Percentiles rank a stretch among this genome's conserved stretches.
Conservation (phyloP, 1,284 basidiomycete species). For the Wolfiporia cocos region DNA sequence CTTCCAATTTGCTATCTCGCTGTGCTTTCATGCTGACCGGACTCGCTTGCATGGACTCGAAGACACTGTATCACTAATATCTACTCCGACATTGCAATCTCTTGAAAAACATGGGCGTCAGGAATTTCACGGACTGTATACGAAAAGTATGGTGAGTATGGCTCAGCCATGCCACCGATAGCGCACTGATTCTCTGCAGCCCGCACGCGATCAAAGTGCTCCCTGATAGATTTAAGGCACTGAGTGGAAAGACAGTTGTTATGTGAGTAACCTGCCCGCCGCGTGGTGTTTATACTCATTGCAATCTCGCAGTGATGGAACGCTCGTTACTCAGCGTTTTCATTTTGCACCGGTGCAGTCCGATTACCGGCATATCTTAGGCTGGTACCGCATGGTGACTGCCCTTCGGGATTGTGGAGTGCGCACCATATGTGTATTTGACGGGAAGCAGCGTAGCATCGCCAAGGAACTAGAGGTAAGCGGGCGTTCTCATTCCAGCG, state of each 20-base stretch:
- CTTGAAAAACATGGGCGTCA: slow-evolving; percentile 11
- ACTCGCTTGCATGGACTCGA: too few species aligned
- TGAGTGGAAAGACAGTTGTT: slow-evolving; percentile 8
- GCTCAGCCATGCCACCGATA: not conserved
- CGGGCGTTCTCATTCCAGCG: too few species aligned
- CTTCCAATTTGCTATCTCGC: too few species aligned
- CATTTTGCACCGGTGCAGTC: slow-evolving; percentile 63
- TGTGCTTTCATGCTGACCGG: too few species aligned
- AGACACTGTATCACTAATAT: too few species aligned
- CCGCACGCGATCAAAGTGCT: slow-evolving; percentile 7
- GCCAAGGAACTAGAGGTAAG: slow-evolving; percentile 69
- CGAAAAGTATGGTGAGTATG: slow-evolving; percentile 7
- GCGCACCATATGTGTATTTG: slow-evolving; percentile 68
- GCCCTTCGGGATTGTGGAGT: slow-evolving; percentile 55
- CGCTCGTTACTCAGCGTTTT: slow-evolving; percentile 73
- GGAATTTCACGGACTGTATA: slow-evolving; percentile 5
- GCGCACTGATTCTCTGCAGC: not conserved
- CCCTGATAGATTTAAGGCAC: slow-evolving; percentile 4
- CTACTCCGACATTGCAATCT: too few species aligned
- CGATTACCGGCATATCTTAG: slow-evolving; percentile 60
- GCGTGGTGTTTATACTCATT: not conserved
- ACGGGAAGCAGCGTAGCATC: slow-evolving; percentile 57
- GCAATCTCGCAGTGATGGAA: slow-evolving; percentile 55
- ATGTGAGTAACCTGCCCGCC: slow-evolving; percentile 3
- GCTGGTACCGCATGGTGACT: slow-evolving; percentile 65